A percentile compares a stretch with the other conserved stretches of the same genome.
Evolutionary conservation across 257 asterid genomes (phyloP).

Genomic region (Nicotiana tabacum): DNA sequence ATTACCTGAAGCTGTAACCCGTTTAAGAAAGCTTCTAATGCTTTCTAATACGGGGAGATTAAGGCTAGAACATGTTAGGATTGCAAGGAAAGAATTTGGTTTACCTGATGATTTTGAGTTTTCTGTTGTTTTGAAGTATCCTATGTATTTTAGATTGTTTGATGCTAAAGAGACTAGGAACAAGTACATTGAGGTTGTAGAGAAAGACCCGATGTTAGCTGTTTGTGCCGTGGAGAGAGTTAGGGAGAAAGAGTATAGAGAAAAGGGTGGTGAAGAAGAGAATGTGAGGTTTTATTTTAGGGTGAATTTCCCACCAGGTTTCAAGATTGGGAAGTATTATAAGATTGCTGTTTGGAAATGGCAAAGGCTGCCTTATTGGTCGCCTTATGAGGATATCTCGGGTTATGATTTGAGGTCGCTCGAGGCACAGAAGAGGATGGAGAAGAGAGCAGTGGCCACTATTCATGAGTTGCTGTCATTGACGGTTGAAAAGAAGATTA

Average conservation of each 20-base stretch:
- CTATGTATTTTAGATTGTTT: conserved; percentile 57
- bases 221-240: conserved; percentile 62
- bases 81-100: conserved; percentile 73
- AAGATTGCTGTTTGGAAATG: conserved; percentile 89
- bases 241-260: conserved; percentile 71
- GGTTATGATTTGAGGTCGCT: conserved; percentile 79
- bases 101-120: conserved; percentile 81
- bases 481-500: conserved; percentile 75
- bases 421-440: conserved; percentile 91
- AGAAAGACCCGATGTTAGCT: conserved; percentile 40
- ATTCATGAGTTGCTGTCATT: conserved; percentile 64
- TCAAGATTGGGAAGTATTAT: conserved; percentile 76
- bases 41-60: conserved; percentile 68
- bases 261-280: conserved; percentile 71
- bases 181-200: conserved; percentile 71
- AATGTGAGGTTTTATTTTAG: conserved; percentile 68
- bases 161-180: conserved; percentile 83
- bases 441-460: conserved; percentile 80
- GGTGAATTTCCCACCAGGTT: conserved; percentile 83
- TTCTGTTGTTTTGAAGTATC: conserved; percentile 65
- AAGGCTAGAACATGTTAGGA: conserved; percentile 71
- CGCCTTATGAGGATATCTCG: conserved; percentile 70
- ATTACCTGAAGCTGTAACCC: conserved; percentile 53
- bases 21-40: conserved; percentile 61
- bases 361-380: conserved; percentile 97